Evolutionary conservation across 2,329 filamentous ascomycete species (phyloP), one percentile per base, ranked within the genome.

Genomic region (Penicillium corylophilum): DNA sequence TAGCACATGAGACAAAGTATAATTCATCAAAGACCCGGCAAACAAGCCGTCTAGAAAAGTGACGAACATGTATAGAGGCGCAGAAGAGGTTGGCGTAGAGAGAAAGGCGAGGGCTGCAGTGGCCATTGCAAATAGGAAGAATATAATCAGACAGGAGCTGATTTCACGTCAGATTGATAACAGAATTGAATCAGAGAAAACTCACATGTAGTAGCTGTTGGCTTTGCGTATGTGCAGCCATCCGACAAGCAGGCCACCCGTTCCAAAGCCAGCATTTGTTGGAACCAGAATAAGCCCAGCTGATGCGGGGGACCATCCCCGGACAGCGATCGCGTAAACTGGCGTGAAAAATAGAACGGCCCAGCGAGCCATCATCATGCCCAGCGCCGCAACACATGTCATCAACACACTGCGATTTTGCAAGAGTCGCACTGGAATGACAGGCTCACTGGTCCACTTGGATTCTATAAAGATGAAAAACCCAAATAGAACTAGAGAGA

Each of bases 321-420:
- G 83, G 1, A 94, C 86, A 3, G 88, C 87, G 51, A 94, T 83
- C 29, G 89, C 87, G 62, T 90, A 92, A 39, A 90, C 83, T 0
- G 90, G 90, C 0, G 86, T 82, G 71, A 90, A 95, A 75, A 91
- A 94, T 7, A 95, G 77, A 2, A 95, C 79, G 6, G 80, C 80
- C 90, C 89, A 95, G 51, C 90, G 85, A 2, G 87, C 81, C 66
- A 88, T 85, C 88, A 95, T 93, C 67, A 90, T 81, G 18, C 87
- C 85, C 0, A 92, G 79, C 44, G 90, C 89, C 1, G 86, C 81
- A 20, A 92, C 64, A 64, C 89, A 93, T 1, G 87, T 87, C 20
- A 93, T 72, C 3, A 93, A 75, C 1, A 89, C 83, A 26, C 85
- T 86, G 24, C 86, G 82, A 10, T 86, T 89, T 46, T 78, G 81